phyloP scores from a whole-genome alignment of 495 filamentous ascomycete genomes.

The Melanomma pulvis-pyrius region DNA sequence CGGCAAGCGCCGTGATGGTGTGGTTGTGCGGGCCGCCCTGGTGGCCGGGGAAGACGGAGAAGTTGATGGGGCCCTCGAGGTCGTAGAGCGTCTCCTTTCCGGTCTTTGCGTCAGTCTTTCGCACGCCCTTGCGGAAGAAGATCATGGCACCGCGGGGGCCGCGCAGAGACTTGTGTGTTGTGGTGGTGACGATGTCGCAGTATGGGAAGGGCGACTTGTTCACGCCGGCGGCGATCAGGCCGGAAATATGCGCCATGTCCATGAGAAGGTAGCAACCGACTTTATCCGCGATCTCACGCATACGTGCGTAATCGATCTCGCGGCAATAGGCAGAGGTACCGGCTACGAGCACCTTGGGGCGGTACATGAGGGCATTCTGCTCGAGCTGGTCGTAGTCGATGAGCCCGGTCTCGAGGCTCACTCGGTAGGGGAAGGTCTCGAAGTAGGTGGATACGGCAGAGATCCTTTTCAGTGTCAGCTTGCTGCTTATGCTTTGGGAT shows the following conservation, averaged over 20 bases:
- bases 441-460: conserved; percentile 52
- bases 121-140: conserved; percentile 91
- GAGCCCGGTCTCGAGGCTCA: conserved; percentile 68
- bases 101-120: conserved; percentile 80
- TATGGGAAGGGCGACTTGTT: conserved; percentile 85
- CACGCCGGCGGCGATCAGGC: conserved; percentile 87
- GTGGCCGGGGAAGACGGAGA: conserved; percentile 97
- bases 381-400: conserved; percentile 94
- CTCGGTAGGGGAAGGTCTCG: conserved; percentile 52
- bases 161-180: conserved; percentile 93
- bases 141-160: conserved; percentile 97
- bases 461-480: conserved; percentile 39
- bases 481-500: not conserved
- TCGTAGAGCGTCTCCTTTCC: conserved; percentile 84
- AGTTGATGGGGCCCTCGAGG: conserved; percentile 91
- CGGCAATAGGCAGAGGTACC: conserved; percentile 95
- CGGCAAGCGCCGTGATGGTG: conserved; percentile 92
- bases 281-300: conserved; percentile 85
- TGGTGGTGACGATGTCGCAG: conserved; percentile 97
- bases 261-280: conserved; percentile 89
- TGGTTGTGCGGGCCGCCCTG: conserved; percentile 99
- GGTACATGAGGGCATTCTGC: conserved; percentile 80
- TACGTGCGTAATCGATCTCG: conserved; percentile 85
- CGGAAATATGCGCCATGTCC: conserved; percentile 98
- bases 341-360: conserved; percentile 93